Percentiles rank a stretch among this genome's conserved stretches.
phyloP scores from a whole-genome alignment of 176 grass and related monocot species.

The Dendrocalamus sinicus region DNA sequence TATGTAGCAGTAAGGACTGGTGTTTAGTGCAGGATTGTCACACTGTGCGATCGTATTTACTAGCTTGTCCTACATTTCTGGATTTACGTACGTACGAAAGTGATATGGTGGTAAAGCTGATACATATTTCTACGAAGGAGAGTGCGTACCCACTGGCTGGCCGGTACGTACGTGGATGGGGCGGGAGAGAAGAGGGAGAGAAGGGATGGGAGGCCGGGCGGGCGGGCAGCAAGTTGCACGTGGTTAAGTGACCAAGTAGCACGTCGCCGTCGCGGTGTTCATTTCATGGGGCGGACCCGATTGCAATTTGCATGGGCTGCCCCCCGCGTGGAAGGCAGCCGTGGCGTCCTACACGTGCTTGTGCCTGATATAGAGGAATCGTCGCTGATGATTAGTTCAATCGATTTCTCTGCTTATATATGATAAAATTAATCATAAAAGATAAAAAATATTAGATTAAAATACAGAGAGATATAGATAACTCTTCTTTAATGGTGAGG shows the following conservation, averaged over 20 bases:
- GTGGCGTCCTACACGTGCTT: conserved; percentile 47
- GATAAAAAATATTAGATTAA: too few relatives aligned
- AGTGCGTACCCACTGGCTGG: not conserved
- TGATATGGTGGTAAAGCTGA: not conserved
- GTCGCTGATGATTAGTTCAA: too few relatives aligned
- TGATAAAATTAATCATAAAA: rapidly evolving
- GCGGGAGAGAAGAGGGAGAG: too few relatives aligned
- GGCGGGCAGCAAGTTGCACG: not conserved
- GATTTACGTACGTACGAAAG: not conserved
- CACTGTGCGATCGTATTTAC: not conserved
- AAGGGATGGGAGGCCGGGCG: not conserved
- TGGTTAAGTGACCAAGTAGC: conserved; percentile 39
- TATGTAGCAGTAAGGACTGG: not conserved
- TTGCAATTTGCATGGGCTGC: conserved; percentile 37
- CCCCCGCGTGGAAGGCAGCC: conserved; percentile 28
- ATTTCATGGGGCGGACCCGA: conserved; percentile 34
- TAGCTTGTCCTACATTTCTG: not conserved
- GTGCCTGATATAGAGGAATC: not conserved
- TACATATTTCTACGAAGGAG: not conserved
- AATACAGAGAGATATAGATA: too few relatives aligned
- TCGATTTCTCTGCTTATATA: too few relatives aligned
- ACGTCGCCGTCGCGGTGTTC: conserved; percentile 55
- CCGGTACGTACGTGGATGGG: conserved; percentile 4
- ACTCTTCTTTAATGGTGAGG: too few relatives aligned
- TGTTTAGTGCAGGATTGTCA: conserved; percentile 10